Evolutionary conservation across 2,329 filamentous ascomycete species (phyloP).

Genomic region (Ophiostoma piceae): DNA sequence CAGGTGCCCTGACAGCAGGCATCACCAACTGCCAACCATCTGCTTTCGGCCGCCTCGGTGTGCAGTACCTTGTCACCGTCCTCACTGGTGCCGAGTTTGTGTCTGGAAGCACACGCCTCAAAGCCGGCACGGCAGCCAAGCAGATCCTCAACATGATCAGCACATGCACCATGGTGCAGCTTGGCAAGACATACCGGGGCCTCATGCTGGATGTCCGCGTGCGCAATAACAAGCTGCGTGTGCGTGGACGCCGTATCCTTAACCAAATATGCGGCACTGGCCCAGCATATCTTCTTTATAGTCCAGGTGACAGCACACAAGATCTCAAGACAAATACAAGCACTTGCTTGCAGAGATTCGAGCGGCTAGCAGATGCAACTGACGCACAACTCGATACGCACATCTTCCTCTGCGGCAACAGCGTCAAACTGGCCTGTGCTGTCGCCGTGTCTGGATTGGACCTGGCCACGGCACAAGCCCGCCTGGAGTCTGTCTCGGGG

Average conservation of each 20-base stretch:
- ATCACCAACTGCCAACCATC: slow-evolving; percentile 38
- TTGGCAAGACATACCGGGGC: slow-evolving; percentile 38
- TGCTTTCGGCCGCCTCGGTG: slow-evolving; percentile 25
- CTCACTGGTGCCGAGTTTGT: slow-evolving; percentile 41
- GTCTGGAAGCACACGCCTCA: slow-evolving; percentile 43
- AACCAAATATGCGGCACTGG: slow-evolving; percentile 19
- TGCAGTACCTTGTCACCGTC: slow-evolving; percentile 34
- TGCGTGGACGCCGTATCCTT: slow-evolving; percentile 20
- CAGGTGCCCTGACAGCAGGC: slow-evolving; percentile 37
- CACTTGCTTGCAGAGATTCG: background rate
- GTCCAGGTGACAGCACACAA: background rate
- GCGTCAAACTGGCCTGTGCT: slow-evolving; percentile 23
- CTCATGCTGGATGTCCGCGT: slow-evolving; percentile 23
- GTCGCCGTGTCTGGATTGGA: slow-evolving; percentile 22
- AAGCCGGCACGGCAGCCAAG: slow-evolving; percentile 43
- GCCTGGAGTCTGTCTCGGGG: slow-evolving; percentile 12
- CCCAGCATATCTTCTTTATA: slow-evolving; percentile 14
- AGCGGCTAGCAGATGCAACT: background rate
- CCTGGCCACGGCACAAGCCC: slow-evolving; percentile 13
- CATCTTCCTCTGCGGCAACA: slow-evolving; percentile 18
- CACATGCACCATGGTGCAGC: slow-evolving; percentile 40
- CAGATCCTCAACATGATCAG: slow-evolving; percentile 42
- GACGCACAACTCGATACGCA: slow-evolving; percentile 19
- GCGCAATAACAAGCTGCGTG: slow-evolving; percentile 23
- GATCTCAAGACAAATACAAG: background rate